Evolutionary conservation across 257 asterid genomes (phyloP), one percentile per base, ranked within the genome.

Genomic region (Cinchona pubescens): DNA sequence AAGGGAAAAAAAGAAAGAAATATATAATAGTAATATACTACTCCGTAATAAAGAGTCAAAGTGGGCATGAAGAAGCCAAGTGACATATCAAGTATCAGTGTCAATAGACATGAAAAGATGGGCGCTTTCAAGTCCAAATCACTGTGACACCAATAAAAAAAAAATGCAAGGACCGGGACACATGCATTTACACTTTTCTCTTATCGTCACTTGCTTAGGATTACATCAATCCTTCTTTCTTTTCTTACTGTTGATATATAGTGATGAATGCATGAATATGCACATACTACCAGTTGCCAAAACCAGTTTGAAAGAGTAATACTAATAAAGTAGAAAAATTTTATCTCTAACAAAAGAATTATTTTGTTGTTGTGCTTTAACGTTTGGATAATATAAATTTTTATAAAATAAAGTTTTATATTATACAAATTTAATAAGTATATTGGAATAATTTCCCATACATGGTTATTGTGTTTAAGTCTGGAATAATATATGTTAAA

Each of bases 61-160:
- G 83, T 78, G 85, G 84, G 79, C 71, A 83, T 80, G 87, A 85
- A 84, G 82, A 85, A 88, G 89, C 73, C 91, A 88, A 89, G 96
- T 88, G 97, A 89, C 89, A 87, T 83, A 87, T 90, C 97, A 93
- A 91, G 82, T 76, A 93, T 91, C 97, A 87, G 75, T 88, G 93
- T 93, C 98, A 90, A 89, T 85, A 78, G 96, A 94, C 98, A 91
- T 89, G 98, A 94, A 90, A 91, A 91, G 98, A 94, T 90, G 94
- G 97, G 96, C 82, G 89, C 96, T 89, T 90, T 94, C 98, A 92
- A 79, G 93, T 94, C 96, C 79, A 74, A 83, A 85, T 89, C 98
- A 91, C 92, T 93, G 90, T 88, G 88, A 65, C 94, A 85, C 93
- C 94, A 84, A 76, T 85, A 85, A 80, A 23, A 64, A 58, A 49